Percentiles rank a stretch among this genome's conserved stretches.
These are phyloP conservation scores for Alisma plantagoaquatica DNA, from an alignment of 106 monocot species.

Conservation along the genomic window DNA sequence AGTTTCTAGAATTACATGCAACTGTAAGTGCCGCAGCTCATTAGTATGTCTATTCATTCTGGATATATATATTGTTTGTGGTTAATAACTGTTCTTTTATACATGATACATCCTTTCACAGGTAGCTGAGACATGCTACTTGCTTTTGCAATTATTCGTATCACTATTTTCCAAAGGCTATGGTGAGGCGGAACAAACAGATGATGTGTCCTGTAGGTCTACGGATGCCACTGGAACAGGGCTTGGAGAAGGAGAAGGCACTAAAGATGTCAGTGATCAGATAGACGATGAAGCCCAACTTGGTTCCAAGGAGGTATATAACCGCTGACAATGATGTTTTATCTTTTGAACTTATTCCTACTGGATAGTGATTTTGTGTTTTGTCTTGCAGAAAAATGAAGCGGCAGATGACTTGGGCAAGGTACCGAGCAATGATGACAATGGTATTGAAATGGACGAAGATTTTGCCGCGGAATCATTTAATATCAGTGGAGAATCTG, in stretches of 20 bases:
- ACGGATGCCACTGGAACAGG: constrained; percentile 73
- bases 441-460: constrained; percentile 89
- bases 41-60: background rate
- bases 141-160: constrained; percentile 49
- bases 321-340: background rate
- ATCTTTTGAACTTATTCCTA: background rate
- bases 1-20: constrained; percentile 61
- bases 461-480: constrained; percentile 74
- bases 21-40: constrained; percentile 23
- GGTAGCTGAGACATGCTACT: constrained; percentile 56
- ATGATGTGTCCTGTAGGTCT: constrained; percentile 24
- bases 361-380: constrained; percentile 8
- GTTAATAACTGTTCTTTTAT: background rate
- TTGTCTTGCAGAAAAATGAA: constrained; percentile 34
- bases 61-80: background rate
- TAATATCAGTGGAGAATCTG: constrained; percentile 75
- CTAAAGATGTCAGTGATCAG: constrained; percentile 76
- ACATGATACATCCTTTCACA: constrained; percentile 19
- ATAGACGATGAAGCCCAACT: constrained; percentile 80
- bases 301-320: constrained; percentile 10
- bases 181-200: constrained; percentile 41
- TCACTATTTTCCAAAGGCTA: constrained; percentile 72
- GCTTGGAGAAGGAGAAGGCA: constrained; percentile 87
- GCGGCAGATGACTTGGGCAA: constrained; percentile 37
- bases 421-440: constrained; percentile 37